Evolutionary conservation across 2,329 filamentous ascomycete genomes (phyloP).

Genomic region (Beauveria australis): DNA sequence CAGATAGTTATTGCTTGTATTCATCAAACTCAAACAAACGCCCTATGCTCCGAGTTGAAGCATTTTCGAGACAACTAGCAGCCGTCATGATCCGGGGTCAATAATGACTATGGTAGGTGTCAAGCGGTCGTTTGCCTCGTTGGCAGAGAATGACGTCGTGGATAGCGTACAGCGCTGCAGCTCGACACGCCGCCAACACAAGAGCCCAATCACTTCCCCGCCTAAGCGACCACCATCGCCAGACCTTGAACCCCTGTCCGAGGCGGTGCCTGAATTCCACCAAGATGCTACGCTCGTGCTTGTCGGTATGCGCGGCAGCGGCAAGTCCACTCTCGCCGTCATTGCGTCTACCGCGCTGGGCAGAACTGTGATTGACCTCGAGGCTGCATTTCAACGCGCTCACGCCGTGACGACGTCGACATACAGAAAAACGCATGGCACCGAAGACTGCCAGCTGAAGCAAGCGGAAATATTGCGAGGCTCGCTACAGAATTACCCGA

Average conservation of each 20-base stretch:
- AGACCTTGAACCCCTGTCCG: conserved; percentile 18
- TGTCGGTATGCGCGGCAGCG: conserved; percentile 63
- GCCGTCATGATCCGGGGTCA: not conserved
- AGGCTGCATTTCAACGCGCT: conserved; percentile 57
- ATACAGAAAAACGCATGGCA: conserved; percentile 56
- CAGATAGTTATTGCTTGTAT: no score
- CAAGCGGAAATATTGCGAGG: conserved; percentile 55
- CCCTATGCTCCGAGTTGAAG: not conserved
- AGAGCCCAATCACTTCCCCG: not conserved
- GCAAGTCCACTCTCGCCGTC: conserved; percentile 68
- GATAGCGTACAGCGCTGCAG: conserved; percentile 6
- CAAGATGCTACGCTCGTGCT: conserved; percentile 63
- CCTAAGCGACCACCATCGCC: conserved; percentile 20
- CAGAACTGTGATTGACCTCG: conserved; percentile 60
- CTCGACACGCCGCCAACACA: not conserved
- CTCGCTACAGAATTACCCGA: conserved; percentile 49
- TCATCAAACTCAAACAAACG: not conserved
- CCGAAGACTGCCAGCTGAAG: conserved; percentile 52
- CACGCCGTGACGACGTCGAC: conserved; percentile 53
- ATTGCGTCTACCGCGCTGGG: conserved; percentile 66
- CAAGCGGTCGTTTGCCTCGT: conserved; percentile 30
- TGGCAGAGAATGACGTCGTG: conserved; percentile 22
- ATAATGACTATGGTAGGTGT: conserved; percentile 28
- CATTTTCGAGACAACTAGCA: not conserved
- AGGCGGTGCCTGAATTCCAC: conserved; percentile 35